A percentile compares a stretch with the other conserved stretches of the same genome.
Conservation (phyloP, 2,329 filamentous ascomycete species). For the Cladosporium sp. region DNA sequence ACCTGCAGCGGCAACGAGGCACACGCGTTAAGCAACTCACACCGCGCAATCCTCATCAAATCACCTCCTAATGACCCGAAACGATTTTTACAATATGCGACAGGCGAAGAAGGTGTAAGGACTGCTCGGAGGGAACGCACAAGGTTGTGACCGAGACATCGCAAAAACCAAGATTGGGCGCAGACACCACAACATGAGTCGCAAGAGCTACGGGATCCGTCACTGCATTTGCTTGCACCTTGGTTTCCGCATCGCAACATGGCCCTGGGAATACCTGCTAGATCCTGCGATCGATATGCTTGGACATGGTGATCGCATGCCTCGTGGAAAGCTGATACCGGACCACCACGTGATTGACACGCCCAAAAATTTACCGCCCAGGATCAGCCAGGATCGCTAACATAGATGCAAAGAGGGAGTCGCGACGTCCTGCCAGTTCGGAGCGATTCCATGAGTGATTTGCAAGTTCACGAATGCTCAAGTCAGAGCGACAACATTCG, state of each 20-base stretch:
- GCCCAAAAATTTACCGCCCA: neutral
- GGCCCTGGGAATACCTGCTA: neutral
- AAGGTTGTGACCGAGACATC: neutral
- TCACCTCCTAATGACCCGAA: neutral
- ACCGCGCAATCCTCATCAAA: neutral
- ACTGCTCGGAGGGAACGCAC: neutral
- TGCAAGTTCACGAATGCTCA: neutral
- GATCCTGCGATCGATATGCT: neutral
- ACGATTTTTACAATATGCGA: neutral
- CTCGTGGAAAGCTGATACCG: neutral
- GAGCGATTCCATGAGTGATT: neutral
- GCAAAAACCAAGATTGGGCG: neutral
- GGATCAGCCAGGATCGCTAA: neutral
- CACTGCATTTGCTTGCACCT: neutral
- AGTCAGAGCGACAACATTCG: neutral
- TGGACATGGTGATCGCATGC: neutral
- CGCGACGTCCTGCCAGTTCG: neutral
- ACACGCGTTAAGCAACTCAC: neutral
- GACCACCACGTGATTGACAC: neutral
- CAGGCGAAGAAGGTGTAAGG: neutral
- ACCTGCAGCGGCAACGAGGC: neutral
- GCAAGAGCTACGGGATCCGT: neutral
- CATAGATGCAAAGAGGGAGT: neutral
- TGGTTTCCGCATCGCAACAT: neutral
- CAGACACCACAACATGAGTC: neutral